Evolutionary conservation across 2,329 filamentous ascomycete species (phyloP).

Genomic region (Scortechinia acanthostroma): DNA sequence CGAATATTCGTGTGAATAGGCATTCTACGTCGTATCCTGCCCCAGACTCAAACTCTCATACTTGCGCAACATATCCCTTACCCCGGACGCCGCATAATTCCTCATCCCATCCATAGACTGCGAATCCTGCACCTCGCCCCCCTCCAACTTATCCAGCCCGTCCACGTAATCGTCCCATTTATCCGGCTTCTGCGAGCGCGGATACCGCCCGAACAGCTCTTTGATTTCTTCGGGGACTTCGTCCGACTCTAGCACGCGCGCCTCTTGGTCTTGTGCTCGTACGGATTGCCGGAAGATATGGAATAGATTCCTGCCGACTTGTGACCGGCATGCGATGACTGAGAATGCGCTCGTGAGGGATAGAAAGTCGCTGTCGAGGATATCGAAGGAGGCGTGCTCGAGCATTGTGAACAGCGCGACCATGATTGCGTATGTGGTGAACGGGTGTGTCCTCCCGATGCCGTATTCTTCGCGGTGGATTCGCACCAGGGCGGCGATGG

Average conservation of each 20-base stretch:
- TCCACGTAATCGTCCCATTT: slow-evolving; percentile 19
- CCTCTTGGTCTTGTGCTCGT: slow-evolving; percentile 13
- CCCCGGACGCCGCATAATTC: too few species aligned
- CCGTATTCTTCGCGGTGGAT: neutral
- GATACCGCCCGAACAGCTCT: slow-evolving; percentile 18
- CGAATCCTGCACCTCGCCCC: slow-evolving; percentile 6
- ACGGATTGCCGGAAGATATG: slow-evolving; percentile 18
- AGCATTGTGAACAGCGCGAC: neutral
- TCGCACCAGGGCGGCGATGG: neutral
- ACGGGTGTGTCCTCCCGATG: neutral
- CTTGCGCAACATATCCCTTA: slow-evolving; percentile 25
- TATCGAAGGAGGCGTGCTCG: slow-evolving; percentile 13
- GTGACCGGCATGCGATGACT: slow-evolving; percentile 19
- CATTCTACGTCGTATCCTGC: too few species aligned
- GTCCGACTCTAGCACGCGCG: slow-evolving; percentile 12
- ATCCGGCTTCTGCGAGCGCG: too few species aligned
- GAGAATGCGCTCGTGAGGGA: slow-evolving; percentile 20
- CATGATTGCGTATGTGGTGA: neutral
- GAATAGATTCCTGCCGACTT: slow-evolving; percentile 19
- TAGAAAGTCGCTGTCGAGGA: slow-evolving; percentile 21
- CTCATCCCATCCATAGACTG: slow-evolving; percentile 15
- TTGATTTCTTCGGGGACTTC: slow-evolving; percentile 14
- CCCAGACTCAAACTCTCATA: slow-evolving; percentile 25
- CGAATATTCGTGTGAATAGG: too few species aligned
- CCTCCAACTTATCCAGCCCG: slow-evolving; percentile 20